These are phyloP conservation scores for Bolboschoenus planiculmis DNA, from an alignment of 176 grass and related monocot species.

Conservation along the genomic window DNA sequence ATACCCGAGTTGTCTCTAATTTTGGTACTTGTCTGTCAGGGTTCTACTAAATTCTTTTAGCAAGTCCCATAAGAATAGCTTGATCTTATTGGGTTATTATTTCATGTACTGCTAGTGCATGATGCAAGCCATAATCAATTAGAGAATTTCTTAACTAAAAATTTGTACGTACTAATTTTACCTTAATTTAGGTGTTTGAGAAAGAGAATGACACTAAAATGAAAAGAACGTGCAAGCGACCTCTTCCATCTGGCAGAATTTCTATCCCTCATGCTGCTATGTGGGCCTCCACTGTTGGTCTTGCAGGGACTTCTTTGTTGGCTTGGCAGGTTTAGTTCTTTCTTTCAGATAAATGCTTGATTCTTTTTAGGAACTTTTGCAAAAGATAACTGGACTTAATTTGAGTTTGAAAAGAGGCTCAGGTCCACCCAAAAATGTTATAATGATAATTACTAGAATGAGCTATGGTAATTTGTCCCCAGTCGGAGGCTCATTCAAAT, in stretches of 20 bases:
- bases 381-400: background rate
- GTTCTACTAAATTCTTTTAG: background rate
- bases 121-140: background rate
- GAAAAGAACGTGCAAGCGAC: slow-evolving; percentile 77
- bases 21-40: background rate
- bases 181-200: slow-evolving; percentile 49
- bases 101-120: background rate
- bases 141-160: background rate
- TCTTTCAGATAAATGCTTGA: slow-evolving; percentile 2
- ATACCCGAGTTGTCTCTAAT: background rate
- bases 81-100: background rate
- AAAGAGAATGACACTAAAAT: slow-evolving; percentile 91
- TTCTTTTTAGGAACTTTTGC: background rate
- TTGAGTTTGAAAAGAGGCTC: background rate
- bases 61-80: background rate
- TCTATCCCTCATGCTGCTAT: slow-evolving; percentile 70
- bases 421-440: background rate
- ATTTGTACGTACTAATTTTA: background rate
- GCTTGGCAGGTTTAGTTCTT: slow-evolving; percentile 70
- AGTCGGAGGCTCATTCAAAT: background rate
- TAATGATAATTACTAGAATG: background rate
- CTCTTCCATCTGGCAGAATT: slow-evolving; percentile 80
- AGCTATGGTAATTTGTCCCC: background rate
- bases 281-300: slow-evolving; percentile 84
- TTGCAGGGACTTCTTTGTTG: slow-evolving; percentile 69